These are phyloP conservation scores for Penicillium simplicissimum DNA, from an alignment of 495 filamentous ascomycete genomes.

Conservation along the genomic window DNA sequence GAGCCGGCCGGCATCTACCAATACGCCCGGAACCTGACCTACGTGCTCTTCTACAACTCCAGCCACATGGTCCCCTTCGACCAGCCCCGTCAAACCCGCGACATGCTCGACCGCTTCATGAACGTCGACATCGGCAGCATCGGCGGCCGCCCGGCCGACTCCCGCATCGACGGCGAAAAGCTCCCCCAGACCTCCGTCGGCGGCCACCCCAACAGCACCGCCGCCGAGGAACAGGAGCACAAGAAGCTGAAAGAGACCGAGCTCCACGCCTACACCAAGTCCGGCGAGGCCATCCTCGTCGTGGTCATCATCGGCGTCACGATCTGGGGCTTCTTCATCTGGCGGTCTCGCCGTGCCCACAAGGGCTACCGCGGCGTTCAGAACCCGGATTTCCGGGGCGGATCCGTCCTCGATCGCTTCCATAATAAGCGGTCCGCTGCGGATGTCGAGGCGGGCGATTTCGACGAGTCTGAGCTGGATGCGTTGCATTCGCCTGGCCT, in stretches of 20 bases:
- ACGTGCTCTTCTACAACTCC: slow-evolving; percentile 92
- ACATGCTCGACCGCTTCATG: slow-evolving; percentile 98
- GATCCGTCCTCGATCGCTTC: slow-evolving; percentile 39
- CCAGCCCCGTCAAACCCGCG: slow-evolving; percentile 78
- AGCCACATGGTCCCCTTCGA: slow-evolving; percentile 99
- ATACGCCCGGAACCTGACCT: slow-evolving; percentile 90
- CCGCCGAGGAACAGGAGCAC: slow-evolving; percentile 69
- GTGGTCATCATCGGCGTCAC: slow-evolving; percentile 78
- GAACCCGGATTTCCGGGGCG: slow-evolving; percentile 20
- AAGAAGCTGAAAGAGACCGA: slow-evolving; percentile 80
- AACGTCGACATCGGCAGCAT: slow-evolving; percentile 90
- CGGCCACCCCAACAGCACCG: slow-evolving; percentile 78
- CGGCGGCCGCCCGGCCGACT: slow-evolving; percentile 81
- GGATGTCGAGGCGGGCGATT: slow-evolving; percentile 82
- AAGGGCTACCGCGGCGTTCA: slow-evolving; percentile 50
- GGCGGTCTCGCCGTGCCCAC: slow-evolving; percentile 64
- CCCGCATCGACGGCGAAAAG: slow-evolving; percentile 87
- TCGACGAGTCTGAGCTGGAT: slow-evolving; percentile 87
- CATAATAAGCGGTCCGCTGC: slow-evolving; percentile 49
- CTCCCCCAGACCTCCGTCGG: slow-evolving; percentile 80
- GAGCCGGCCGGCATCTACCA: slow-evolving; percentile 91
- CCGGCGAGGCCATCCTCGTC: slow-evolving; percentile 84
- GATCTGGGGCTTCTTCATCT: slow-evolving; percentile 84
- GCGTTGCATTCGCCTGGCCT: slow-evolving; percentile 58
- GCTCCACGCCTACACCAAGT: slow-evolving; percentile 90